A percentile compares a stretch with the other conserved stretches of the same genome.
These are phyloP conservation scores for Chloroidium sp. DNA, from an alignment of 163 green algal species.

Conservation along the genomic window DNA sequence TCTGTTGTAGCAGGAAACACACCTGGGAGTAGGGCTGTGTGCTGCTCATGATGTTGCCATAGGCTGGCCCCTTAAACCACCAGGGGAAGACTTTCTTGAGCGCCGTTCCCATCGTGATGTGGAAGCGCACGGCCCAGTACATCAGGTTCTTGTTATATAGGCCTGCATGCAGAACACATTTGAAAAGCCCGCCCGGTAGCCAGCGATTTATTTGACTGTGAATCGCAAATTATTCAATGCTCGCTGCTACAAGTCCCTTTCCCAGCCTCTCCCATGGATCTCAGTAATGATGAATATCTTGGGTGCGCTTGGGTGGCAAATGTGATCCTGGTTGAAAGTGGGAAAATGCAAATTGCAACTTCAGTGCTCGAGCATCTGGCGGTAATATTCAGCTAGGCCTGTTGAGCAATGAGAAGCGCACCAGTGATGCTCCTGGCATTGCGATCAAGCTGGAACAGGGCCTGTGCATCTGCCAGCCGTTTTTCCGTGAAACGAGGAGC, in stretches of 20 bases:
- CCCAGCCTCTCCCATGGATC: no score
- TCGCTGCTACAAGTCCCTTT: no score
- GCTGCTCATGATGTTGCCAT: background rate
- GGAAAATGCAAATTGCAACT: no score
- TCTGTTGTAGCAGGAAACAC: background rate
- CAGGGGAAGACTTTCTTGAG: background rate
- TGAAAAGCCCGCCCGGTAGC: no score
- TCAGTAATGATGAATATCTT: no score
- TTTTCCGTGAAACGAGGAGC: background rate
- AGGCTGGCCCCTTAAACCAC: background rate
- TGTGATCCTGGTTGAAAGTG: no score
- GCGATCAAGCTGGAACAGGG: background rate
- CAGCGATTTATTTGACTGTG: no score
- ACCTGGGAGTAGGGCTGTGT: background rate
- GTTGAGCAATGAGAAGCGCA: background rate
- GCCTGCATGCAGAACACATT: no score
- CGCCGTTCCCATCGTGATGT: background rate
- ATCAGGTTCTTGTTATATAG: background rate
- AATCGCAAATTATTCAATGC: no score
- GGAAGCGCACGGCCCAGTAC: background rate
- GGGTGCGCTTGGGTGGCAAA: no score
- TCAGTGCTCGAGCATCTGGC: no score
- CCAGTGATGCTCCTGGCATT: background rate
- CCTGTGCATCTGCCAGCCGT: background rate
- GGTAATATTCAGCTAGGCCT: no score